Conservation (phyloP, 2,329 filamentous ascomycete genomes). For the Penicillium sp. region DNA sequence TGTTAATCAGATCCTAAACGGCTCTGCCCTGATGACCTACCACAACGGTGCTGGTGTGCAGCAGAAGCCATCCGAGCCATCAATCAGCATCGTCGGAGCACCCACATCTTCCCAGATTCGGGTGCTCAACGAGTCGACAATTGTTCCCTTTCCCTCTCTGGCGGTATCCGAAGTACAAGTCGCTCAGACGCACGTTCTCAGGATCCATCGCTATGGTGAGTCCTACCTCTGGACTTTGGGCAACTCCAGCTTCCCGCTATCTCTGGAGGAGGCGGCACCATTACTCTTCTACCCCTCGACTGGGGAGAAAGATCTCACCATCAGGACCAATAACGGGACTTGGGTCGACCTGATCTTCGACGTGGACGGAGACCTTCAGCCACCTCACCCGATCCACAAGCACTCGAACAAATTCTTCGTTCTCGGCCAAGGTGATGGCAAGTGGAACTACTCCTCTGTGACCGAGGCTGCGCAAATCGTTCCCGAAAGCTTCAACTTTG, state of each 20-base stretch:
- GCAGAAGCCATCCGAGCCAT: constrained; percentile 40
- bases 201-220: constrained; percentile 36
- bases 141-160: constrained; percentile 55
- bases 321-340: constrained; percentile 52
- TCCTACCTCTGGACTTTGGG: constrained; percentile 60
- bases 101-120: constrained; percentile 46
- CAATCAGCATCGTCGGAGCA: constrained; percentile 56
- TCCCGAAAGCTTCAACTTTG: constrained; percentile 62
- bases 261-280: constrained; percentile 47
- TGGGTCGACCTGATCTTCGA: constrained; percentile 64
- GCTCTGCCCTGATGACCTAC: constrained; percentile 55
- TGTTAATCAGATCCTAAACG: constrained; percentile 59
- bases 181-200: constrained; percentile 52
- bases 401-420: constrained; percentile 66
- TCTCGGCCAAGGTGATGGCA: constrained; percentile 58
- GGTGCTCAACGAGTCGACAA: constrained; percentile 49
- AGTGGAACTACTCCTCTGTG: constrained; percentile 59
- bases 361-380: constrained; percentile 52
- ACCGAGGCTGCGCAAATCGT: constrained; percentile 55
- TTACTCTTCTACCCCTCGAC: constrained; percentile 54
- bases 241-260: constrained; percentile 45
- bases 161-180: constrained; percentile 45
- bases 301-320: constrained; percentile 51
- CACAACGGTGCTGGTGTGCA: constrained; percentile 27
- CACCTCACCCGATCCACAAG: constrained; percentile 67